Evolutionary conservation across 2,329 filamentous ascomycete genomes (phyloP).

Genomic region (Pyricularia grisea): DNA sequence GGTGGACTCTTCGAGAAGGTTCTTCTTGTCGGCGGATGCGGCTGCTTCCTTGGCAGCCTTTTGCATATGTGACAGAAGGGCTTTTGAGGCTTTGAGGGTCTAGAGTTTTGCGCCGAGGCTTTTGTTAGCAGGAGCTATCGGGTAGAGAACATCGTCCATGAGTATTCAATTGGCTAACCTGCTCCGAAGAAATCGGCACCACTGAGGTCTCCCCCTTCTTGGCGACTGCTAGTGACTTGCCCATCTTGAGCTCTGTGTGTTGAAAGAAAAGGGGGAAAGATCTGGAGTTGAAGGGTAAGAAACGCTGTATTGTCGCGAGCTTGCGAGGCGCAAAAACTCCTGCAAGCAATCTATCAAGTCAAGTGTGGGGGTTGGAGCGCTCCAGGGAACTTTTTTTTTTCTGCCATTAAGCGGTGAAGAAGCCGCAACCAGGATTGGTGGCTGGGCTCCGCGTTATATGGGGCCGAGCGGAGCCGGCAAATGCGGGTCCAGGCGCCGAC

Average conservation of each 20-base stretch:
- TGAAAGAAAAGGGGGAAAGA: background rate
- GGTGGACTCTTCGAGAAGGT: constrained; percentile 36
- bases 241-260: background rate
- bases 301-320: background rate
- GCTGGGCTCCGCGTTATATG: background rate
- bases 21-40: constrained; percentile 40
- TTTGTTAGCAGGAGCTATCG: background rate
- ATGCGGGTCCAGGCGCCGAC: background rate
- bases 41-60: constrained; percentile 40
- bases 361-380: background rate
- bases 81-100: constrained; percentile 54
- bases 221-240: background rate
- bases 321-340: background rate
- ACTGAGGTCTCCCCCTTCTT: background rate
- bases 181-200: constrained; percentile 1
- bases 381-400: constrained; percentile 5
- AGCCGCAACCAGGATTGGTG: background rate
- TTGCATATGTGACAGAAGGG: constrained; percentile 52
- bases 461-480: background rate
- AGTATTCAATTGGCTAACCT: background rate
- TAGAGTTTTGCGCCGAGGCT: constrained; percentile 16
- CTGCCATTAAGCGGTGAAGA: background rate
- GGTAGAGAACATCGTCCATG: background rate
- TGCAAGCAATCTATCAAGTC: background rate
- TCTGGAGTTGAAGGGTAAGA: background rate